Evolutionary conservation across 2,329 filamentous ascomycete genomes (phyloP).

Genomic region (Neocucurbitaria cava): DNA sequence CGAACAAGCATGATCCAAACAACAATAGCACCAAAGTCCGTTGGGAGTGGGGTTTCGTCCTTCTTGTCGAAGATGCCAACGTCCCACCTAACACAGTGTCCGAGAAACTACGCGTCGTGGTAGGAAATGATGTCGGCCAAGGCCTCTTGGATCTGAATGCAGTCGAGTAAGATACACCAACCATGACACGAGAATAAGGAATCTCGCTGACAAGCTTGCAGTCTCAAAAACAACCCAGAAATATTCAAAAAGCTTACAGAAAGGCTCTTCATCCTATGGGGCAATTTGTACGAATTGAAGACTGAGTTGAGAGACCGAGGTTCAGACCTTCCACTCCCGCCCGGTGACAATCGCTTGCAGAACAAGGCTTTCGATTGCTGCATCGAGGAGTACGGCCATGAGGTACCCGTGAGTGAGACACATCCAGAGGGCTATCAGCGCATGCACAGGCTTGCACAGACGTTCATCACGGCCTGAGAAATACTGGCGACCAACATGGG

Average conservation of each 20-base stretch:
- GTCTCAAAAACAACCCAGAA: constrained; percentile 62
- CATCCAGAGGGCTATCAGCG: constrained; percentile 29
- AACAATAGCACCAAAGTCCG: constrained; percentile 52
- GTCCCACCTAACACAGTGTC: constrained; percentile 31
- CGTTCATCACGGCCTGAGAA: constrained; percentile 21
- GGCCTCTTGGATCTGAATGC: constrained; percentile 64
- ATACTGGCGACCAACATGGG: not conserved
- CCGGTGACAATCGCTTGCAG: constrained; percentile 35
- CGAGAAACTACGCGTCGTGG: constrained; percentile 67
- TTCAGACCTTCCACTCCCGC: constrained; percentile 30
- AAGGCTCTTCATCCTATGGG: constrained; percentile 82
- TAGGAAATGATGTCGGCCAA: constrained; percentile 64
- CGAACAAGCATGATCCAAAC: constrained; percentile 47
- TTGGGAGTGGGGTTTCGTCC: constrained; percentile 87
- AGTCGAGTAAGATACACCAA: constrained; percentile 54
- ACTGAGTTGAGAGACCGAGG: constrained; percentile 68
- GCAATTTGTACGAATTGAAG: constrained; percentile 64
- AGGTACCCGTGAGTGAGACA: constrained; percentile 19
- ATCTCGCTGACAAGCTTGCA: constrained; percentile 34
- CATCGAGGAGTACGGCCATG: constrained; percentile 34
- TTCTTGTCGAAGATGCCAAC: constrained; percentile 76
- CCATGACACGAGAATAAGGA: not conserved
- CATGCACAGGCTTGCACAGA: constrained; percentile 30
- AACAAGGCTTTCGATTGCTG: constrained; percentile 53
- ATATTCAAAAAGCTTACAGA: constrained; percentile 66